Conservation (phyloP, 177 flowering plant species). For the Vitis hybrid region DNA sequence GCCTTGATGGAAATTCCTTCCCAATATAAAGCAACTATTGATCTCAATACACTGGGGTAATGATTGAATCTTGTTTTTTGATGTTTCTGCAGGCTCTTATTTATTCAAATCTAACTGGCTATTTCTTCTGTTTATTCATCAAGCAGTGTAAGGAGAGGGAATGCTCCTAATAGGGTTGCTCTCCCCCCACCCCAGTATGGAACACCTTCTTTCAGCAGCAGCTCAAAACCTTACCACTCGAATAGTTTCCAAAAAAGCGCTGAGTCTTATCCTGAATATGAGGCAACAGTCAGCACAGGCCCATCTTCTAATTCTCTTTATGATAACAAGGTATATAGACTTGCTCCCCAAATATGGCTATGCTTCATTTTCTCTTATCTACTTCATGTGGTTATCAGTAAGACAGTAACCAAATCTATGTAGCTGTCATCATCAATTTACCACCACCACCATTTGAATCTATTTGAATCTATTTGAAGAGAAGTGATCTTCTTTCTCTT, state of each 20-base stretch:
- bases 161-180: conserved; percentile 26
- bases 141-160: conserved; percentile 17
- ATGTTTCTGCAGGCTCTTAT: background rate
- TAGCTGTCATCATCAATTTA: no score
- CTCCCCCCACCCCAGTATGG: conserved; percentile 33
- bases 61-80: background rate
- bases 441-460: no score
- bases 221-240: conserved; percentile 13
- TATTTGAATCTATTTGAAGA: no score
- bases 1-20: conserved; percentile 31
- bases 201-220: conserved; percentile 13
- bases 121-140: background rate
- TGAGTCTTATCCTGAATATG: conserved; percentile 7
- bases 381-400: no score
- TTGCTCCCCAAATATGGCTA: no score
- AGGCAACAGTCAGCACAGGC: conserved; percentile 6
- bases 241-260: conserved; percentile 30
- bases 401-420: no score
- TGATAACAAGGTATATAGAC: conserved; percentile 21
- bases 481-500: no score
- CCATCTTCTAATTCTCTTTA: conserved; percentile 17
- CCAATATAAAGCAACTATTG: conserved; percentile 26
- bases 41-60: conserved; percentile 22
- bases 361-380: no score
- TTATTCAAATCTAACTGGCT: background rate